Base-by-base conservation (phyloP, 176 grass and related monocot genomes). In the Dactylis glomerata region DNA sequence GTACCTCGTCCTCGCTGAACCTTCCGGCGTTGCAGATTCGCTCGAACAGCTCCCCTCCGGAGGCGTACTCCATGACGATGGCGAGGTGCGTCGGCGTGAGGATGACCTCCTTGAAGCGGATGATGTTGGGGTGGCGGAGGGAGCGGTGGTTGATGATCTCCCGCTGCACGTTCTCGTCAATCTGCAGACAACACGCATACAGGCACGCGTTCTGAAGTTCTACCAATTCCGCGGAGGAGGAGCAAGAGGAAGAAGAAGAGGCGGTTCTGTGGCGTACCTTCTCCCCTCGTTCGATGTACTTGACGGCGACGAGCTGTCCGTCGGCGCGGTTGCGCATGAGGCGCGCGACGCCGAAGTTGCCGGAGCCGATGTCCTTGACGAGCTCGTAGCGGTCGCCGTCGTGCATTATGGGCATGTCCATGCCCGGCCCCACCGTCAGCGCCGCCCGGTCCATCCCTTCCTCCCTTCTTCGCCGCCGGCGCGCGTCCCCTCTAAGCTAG, bases 351-450 rank as follows among this genome's bases (percentile, higher is more conserved):
- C 91, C 94, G 77, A 97, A 97, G 88, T 97, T 97, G 57, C 94
- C 91, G 15, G 94, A 94, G 36, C 91, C 94, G 75, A 97, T 97
- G 84, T 97, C 87, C 38, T 76, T 81, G 64, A 97, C 91, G 17
- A 97, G 91, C 83, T 97, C 94, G 82, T 97, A 97, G 6, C 94
- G 89, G 85, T 97, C 94, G 76, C 94, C 84, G 79, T 97, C 91
- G 92, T 92, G 94, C 94, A 97, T 97, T 86, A 97, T 97, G 17
- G 91, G 94, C 91, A 94, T 83, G 84, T 97, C 94, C 94, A 97
- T 94, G 22, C 89, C 94, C 10, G 91, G 91, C 38, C 94, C 91
- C 37, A 97, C 87, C 33, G 91, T 97, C 26, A 97, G 14, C 52
- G 94, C 87, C 76, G 89, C 87, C 61, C 94, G 79, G 86, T 97